A percentile compares a stretch with the other conserved stretches of the same genome.
These are phyloP conservation scores for Phytophthora cryptogea DNA, from an alignment of 352 stramenopile species.

Conservation along the genomic window DNA sequence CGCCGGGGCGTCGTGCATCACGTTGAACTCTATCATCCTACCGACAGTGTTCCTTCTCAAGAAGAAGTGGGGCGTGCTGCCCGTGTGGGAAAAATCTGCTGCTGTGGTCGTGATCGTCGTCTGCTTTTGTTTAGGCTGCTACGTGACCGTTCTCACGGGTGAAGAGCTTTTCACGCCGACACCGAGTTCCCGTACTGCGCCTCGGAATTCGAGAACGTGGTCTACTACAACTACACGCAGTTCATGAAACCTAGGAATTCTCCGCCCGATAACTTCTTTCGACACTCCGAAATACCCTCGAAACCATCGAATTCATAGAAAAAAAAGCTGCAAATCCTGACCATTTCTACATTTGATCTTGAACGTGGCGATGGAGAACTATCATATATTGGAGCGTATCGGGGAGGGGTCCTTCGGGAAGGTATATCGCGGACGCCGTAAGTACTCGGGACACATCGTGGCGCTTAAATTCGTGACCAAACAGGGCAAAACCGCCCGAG, in stretches of 20 bases:
- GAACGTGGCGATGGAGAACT: conserved; percentile 78
- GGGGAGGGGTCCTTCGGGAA: conserved; percentile 91
- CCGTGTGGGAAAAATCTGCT: conserved; percentile 35
- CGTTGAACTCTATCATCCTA: conserved; percentile 50
- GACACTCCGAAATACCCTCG: too few species aligned
- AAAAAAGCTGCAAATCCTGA: neutral
- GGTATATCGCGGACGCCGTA: conserved; percentile 82
- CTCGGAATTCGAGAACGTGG: conserved; percentile 33
- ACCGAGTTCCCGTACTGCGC: conserved; percentile 40
- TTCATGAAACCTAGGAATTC: conserved; percentile 26
- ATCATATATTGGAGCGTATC: conserved; percentile 94
- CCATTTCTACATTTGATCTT: neutral
- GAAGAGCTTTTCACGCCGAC: conserved; percentile 34
- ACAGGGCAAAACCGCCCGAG: conserved; percentile 89
- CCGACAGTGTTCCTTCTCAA: conserved; percentile 48
- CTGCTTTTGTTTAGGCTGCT: conserved; percentile 37
- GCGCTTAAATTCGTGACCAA: conserved; percentile 96
- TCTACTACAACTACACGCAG: conserved; percentile 51
- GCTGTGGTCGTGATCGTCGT: conserved; percentile 28
- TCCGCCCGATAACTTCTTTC: too few species aligned
- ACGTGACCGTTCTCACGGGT: conserved; percentile 36
- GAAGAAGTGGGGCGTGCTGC: conserved; percentile 30
- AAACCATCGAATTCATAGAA: conserved; percentile 3
- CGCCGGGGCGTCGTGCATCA: conserved; percentile 46
- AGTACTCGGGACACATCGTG: conserved; percentile 89